phyloP scores from a whole-genome alignment of 495 filamentous ascomycete genomes.

The Jackrogersella minutella region DNA sequence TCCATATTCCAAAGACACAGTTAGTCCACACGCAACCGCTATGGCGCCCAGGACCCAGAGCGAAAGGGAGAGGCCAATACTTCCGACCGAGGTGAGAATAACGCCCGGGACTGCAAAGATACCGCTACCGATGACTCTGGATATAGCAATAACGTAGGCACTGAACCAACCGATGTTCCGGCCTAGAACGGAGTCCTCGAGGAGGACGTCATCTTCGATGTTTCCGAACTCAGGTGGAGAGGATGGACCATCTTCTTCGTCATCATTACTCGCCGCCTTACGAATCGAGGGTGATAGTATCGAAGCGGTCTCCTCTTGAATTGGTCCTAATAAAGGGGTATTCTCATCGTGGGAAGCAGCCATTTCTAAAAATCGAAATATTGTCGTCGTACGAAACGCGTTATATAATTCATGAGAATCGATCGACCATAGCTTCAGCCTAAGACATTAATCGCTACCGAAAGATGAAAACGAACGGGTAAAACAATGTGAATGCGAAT shows the following conservation, averaged over 20 bases:
- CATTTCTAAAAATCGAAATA: conserved; percentile 2
- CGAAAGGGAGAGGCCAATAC: conserved; percentile 68
- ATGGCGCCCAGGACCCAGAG: conserved; percentile 71
- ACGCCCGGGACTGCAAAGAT: conserved; percentile 79
- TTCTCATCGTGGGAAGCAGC: conserved; percentile 21
- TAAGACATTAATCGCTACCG: too few species aligned
- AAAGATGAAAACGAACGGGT: too few species aligned
- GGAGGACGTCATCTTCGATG: conserved; percentile 66
- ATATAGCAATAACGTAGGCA: conserved; percentile 79
- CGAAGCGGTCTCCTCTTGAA: conserved; percentile 15
- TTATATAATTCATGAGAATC: background rate
- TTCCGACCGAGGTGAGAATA: conserved; percentile 72
- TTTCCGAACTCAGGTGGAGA: conserved; percentile 40
- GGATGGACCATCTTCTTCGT: conserved; percentile 29
- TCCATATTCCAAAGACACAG: conserved; percentile 72
- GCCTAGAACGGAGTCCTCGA: conserved; percentile 68
- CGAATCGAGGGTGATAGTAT: conserved; percentile 17
- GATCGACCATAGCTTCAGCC: background rate
- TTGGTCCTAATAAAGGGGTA: conserved; percentile 27
- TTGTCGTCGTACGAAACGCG: background rate
- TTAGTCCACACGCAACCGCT: conserved; percentile 66
- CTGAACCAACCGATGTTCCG: conserved; percentile 72
- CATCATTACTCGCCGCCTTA: conserved; percentile 20
- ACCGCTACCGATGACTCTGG: conserved; percentile 76
- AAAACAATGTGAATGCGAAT: too few species aligned